These are phyloP conservation scores for Fusarium continuum DNA, from an alignment of 2,329 filamentous ascomycete species.

Conservation along the genomic window DNA sequence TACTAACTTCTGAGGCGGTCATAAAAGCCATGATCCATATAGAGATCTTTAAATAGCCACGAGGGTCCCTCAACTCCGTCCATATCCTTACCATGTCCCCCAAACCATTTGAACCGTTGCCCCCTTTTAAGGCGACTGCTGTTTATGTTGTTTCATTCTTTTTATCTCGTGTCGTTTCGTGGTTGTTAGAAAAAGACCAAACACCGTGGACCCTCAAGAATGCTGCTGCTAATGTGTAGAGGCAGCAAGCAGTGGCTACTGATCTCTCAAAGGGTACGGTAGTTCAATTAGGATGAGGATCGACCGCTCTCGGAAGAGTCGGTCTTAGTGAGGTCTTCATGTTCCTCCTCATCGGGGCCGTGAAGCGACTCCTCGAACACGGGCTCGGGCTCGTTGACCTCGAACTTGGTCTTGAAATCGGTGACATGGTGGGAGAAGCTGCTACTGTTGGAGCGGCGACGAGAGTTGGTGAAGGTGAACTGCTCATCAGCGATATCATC, in stretches of 20 bases:
- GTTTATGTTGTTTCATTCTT: constrained; percentile 37
- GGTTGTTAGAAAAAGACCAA: constrained; percentile 32
- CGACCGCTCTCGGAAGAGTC: constrained; percentile 68
- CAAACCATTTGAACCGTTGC: constrained; percentile 4
- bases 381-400: constrained; percentile 86
- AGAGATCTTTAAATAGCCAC: constrained; percentile 42
- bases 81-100: constrained; percentile 15
- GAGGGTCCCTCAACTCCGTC: constrained; percentile 41
- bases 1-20: constrained; percentile 22
- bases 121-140: background rate
- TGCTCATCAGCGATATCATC: constrained; percentile 85
- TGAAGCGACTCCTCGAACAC: constrained; percentile 91
- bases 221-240: constrained; percentile 45
- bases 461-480: constrained; percentile 85
- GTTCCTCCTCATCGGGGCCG: constrained; percentile 68
- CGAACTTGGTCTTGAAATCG: constrained; percentile 97
- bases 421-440: constrained; percentile 73
- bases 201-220: constrained; percentile 25
- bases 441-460: constrained; percentile 93
- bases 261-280: constrained; percentile 20
- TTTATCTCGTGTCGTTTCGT: constrained; percentile 44
- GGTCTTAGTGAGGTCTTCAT: constrained; percentile 64
- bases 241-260: constrained; percentile 34
- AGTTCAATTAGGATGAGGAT: constrained; percentile 61
- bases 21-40: constrained; percentile 33